A percentile compares a stretch with the other conserved stretches of the same genome.
phyloP scores from a whole-genome alignment of 2,329 filamentous ascomycete species.

The Fusarium napiforme region DNA sequence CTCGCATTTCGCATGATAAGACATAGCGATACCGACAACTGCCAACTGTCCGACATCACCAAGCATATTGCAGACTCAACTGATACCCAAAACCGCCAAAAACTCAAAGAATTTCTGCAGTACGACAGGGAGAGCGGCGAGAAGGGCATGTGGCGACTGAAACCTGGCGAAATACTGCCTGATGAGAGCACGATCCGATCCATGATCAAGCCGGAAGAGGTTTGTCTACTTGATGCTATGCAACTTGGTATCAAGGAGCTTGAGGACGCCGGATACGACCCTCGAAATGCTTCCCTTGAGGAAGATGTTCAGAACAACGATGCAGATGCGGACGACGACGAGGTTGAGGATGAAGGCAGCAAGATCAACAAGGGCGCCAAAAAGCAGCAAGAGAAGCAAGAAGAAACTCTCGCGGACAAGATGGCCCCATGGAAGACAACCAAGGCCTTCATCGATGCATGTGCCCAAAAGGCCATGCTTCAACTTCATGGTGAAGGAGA shows the following conservation, averaged over 20 bases:
- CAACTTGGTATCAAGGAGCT: slow-evolving; percentile 93
- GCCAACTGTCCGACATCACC: slow-evolving; percentile 86
- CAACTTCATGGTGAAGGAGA: slow-evolving; percentile 94
- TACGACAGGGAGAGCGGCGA: slow-evolving; percentile 81
- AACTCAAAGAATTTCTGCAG: slow-evolving; percentile 94
- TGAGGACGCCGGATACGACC: slow-evolving; percentile 87
- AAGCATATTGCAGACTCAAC: slow-evolving; percentile 92
- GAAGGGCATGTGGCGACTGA: slow-evolving; percentile 84
- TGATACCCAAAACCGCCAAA: slow-evolving; percentile 94
- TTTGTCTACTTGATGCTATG: slow-evolving; percentile 95
- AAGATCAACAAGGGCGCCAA: slow-evolving; percentile 54
- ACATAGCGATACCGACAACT: slow-evolving; percentile 74
- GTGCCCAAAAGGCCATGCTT: slow-evolving; percentile 95
- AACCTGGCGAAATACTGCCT: slow-evolving; percentile 76
- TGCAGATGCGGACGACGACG: slow-evolving; percentile 69
- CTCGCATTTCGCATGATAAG: slow-evolving; percentile 89
- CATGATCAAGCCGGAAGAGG: slow-evolving; percentile 95
- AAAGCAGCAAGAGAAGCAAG: slow-evolving; percentile 60
- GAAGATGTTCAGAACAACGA: slow-evolving; percentile 73
- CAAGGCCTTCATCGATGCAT: slow-evolving; percentile 95
- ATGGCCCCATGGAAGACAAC: slow-evolving; percentile 97
- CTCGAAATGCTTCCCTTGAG: slow-evolving; percentile 68
- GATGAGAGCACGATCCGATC: slow-evolving; percentile 83
- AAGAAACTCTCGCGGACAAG: slow-evolving; percentile 84
- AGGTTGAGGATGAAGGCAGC: slow-evolving; percentile 57